Base-by-base conservation (phyloP, 129 eudicot genomes). In the Tagetes erecta region DNA sequence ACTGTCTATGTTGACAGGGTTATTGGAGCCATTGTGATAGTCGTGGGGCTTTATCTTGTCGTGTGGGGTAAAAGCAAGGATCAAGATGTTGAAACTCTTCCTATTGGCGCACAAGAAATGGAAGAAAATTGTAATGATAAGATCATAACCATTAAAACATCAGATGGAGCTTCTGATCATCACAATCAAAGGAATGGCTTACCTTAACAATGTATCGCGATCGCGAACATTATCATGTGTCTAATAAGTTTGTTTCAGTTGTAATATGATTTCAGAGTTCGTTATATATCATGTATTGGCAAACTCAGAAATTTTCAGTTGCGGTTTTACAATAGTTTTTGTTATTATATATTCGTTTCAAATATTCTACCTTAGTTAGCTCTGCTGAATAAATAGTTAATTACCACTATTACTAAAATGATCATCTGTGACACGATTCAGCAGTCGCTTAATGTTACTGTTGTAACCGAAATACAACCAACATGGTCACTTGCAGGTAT, bases 1-100 rank as follows among this genome's bases (percentile, higher is more conserved):
- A 53, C 20, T 55, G 8, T 55, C 60, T 55, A 10, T 52, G 53
- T 71, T 72, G 35, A 76, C 89, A 93, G 96, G 87, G 71, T 93
- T 64, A 73, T 90, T 33, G 96, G 96, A 34, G 96, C 96, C 52
- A 42, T 81, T 67, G 83, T 90, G 33, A 90, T 93, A 49, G 89
- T 93, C 40, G 42, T 72, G 4, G 98, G 98, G 55, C 92, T 93
- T 42, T 93, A 90, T 71, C 80, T 85, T 67, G 96, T 90, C 39
- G 86, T 93, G 0, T 87, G 98, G 96, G 98, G 98, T 56, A 87
- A 90, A 75, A 85, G 89, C 84, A 86, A 89, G 62, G 98, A 90
- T 73, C 73, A 82, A 41, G 70, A 84, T 40, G 59, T 86, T 70
- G 36, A 74, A 33, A 64, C 63, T 20, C 42, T 35, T 30, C 11